A percentile compares a stretch with the other conserved stretches of the same genome.
Evolutionary conservation across 352 stramenopile genomes (phyloP).

Genomic region (Phytophthora podocarpi): DNA sequence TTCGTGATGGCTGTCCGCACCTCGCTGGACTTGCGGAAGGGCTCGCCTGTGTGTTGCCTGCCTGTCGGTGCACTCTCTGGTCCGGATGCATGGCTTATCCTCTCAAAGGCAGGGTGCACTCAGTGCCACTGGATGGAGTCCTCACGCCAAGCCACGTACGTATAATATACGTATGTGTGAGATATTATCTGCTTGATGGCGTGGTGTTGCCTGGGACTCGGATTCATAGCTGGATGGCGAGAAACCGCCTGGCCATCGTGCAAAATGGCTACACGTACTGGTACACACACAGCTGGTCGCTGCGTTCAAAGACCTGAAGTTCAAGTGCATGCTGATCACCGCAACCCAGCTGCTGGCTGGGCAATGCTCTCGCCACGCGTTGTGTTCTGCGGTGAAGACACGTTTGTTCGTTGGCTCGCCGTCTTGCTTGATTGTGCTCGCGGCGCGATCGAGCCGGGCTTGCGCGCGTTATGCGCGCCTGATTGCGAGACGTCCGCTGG

Average conservation of each 20-base stretch:
- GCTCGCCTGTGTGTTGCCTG: neutral
- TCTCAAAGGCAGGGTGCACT: no score
- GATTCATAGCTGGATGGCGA: no score
- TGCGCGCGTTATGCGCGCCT: neutral
- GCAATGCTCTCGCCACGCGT: conserved; percentile 6
- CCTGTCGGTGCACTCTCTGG: no score
- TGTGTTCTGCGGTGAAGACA: neutral
- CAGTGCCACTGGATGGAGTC: no score
- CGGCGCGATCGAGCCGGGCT: neutral
- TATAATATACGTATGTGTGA: no score
- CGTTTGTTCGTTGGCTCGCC: no score
- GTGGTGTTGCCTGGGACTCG: no score
- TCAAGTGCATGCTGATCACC: conserved; percentile 33
- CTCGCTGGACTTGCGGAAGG: neutral
- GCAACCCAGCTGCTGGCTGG: conserved; percentile 23
- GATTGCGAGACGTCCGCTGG: conserved; percentile 1
- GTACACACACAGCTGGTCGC: conserved; percentile 4
- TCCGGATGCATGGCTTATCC: no score
- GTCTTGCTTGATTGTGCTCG: conserved; percentile 19
- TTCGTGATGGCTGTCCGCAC: neutral
- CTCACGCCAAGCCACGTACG: no score
- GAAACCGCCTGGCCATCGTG: no score
- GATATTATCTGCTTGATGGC: no score
- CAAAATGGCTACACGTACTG: conserved; percentile 9
- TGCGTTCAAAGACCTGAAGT: no score